phyloP scores from a whole-genome alignment of 805 yeast genomes.

The Kodamaea neixiangensis region DNA sequence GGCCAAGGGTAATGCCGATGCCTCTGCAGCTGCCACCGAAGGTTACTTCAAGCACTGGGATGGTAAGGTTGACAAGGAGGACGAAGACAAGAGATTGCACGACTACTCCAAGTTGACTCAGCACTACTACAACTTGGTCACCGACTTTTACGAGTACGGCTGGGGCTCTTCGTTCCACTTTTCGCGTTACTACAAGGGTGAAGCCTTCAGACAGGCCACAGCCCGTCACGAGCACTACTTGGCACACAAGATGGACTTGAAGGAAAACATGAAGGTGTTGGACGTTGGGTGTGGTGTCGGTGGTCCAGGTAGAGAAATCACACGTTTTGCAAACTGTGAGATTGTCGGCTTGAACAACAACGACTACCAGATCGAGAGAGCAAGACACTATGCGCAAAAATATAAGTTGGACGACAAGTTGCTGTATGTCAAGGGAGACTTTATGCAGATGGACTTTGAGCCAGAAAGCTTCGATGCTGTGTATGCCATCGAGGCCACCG shows the following conservation, averaged over 20 bases:
- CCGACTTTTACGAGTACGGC: constrained; percentile 98
- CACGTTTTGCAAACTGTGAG: constrained; percentile 83
- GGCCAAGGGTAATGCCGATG: constrained; percentile 62
- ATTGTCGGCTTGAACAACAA: constrained; percentile 93
- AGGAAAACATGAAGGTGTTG: constrained; percentile 79
- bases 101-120: constrained; percentile 92
- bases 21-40: constrained; percentile 75
- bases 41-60: constrained; percentile 98
- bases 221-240: constrained; percentile 97
- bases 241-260: constrained; percentile 81
- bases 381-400: constrained; percentile 72
- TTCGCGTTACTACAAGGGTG: constrained; percentile 90
- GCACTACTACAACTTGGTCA: constrained; percentile 94
- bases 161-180: constrained; percentile 99
- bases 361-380: constrained; percentile 95
- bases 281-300: constrained; percentile 99
- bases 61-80: constrained; percentile 73
- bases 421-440: constrained; percentile 92
- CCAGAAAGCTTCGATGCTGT: constrained; percentile 92
- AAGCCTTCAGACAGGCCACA: constrained; percentile 88
- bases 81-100: constrained; percentile 71
- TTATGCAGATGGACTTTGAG: constrained; percentile 98
- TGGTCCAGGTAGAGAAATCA: constrained; percentile 97
- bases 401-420: constrained; percentile 70
- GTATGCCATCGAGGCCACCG: constrained; percentile 98